Percentiles rank a stretch among this genome's conserved stretches.
phyloP scores from a whole-genome alignment of 164 flowering plant species.

The Tetracentron sinense region DNA sequence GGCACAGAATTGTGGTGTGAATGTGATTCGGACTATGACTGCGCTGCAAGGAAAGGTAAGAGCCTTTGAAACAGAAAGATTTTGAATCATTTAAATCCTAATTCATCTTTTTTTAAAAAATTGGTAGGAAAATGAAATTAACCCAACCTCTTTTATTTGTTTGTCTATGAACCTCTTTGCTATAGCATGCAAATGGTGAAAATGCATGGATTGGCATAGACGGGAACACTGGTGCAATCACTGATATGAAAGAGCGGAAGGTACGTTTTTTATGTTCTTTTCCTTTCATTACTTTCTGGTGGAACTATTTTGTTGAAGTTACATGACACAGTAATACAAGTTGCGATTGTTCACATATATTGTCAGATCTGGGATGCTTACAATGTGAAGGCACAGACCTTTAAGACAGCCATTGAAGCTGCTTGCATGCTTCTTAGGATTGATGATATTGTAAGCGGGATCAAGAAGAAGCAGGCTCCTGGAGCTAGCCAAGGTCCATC shows the following conservation, averaged over 20 bases:
- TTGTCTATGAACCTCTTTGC: not conserved
- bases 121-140: slow-evolving; percentile 2
- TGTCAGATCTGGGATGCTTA: slow-evolving; percentile 93
- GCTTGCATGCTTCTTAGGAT: slow-evolving; percentile 98
- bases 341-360: too few relatives aligned
- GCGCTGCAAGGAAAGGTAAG: slow-evolving; percentile 92
- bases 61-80: not conserved
- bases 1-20: slow-evolving; percentile 95
- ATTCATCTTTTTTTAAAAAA: too few relatives aligned
- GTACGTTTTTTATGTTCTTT: slow-evolving; percentile 22
- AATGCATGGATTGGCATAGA: slow-evolving; percentile 95
- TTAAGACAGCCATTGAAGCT: slow-evolving; percentile 95
- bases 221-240: slow-evolving; percentile 81
- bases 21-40: slow-evolving; percentile 92
- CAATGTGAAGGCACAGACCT: slow-evolving; percentile 93
- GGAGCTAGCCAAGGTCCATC: slow-evolving; percentile 58
- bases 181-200: slow-evolving; percentile 95
- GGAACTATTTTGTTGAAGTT: too few relatives aligned
- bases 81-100: too few relatives aligned
- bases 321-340: too few relatives aligned
- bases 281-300: not conserved
- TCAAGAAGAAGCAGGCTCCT: slow-evolving; percentile 89
- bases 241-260: slow-evolving; percentile 86
- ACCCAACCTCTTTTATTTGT: not conserved
- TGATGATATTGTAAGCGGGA: slow-evolving; percentile 96